A percentile compares a stretch with the other conserved stretches of the same genome.
These are phyloP conservation scores for Thalassiosira hispida DNA, from an alignment of 352 stramenopile genomes.

Conservation along the genomic window DNA sequence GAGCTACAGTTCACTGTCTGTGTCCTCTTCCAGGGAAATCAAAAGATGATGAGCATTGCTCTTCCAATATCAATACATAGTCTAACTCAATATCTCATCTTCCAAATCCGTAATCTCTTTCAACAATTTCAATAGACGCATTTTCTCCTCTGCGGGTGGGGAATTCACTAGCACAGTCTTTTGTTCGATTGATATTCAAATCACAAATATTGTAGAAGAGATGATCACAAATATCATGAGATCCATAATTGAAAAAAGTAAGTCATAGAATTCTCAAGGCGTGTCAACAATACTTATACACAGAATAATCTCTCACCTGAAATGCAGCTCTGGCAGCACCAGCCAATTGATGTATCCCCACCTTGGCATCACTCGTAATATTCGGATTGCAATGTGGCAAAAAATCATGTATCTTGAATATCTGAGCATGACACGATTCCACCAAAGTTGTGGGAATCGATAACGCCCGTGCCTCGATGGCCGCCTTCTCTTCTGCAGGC, in stretches of 20 bases:
- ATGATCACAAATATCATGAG: neutral
- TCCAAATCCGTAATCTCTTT: constrained; percentile 70
- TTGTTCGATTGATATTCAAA: neutral
- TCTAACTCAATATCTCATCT: constrained; percentile 54
- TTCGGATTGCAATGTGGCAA: constrained; percentile 83
- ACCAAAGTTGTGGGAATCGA: constrained; percentile 72
- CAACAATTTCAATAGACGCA: constrained; percentile 57
- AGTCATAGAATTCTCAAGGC: no score
- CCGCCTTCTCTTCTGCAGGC: constrained; percentile 63
- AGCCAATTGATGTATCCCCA: constrained; percentile 82
- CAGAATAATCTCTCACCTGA: constrained; percentile 37
- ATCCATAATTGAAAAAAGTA: no score
- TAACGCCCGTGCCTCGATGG: constrained; percentile 71
- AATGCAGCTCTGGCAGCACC: constrained; percentile 80
- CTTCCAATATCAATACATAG: no score
- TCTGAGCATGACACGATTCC: constrained; percentile 71
- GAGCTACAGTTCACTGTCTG: no score
- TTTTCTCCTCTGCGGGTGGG: constrained; percentile 62
- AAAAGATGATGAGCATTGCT: no score
- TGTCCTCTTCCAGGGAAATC: no score
- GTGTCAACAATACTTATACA: constrained; percentile 22
- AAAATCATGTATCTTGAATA: constrained; percentile 73
- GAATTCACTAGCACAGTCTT: constrained; percentile 74
- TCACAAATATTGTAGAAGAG: neutral
- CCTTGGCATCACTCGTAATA: constrained; percentile 83